phyloP scores from a whole-genome alignment of 2,329 filamentous ascomycete species.

The Fusarium stilboides region DNA sequence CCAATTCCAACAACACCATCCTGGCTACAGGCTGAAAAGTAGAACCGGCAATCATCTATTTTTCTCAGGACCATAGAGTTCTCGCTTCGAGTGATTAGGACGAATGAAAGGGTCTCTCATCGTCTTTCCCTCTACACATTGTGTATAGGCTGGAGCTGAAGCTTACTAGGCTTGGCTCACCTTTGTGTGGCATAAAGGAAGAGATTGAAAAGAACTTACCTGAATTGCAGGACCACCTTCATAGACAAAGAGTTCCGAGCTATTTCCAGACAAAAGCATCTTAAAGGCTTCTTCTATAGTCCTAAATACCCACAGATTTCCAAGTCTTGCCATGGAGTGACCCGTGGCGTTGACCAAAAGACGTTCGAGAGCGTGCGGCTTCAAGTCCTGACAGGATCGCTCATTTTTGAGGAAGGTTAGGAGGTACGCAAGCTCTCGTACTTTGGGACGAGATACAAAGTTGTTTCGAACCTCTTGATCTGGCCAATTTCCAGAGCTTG shows the following conservation, averaged over 20 bases:
- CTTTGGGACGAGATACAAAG: background rate
- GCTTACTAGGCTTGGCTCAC: background rate
- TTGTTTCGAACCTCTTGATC: too few relatives aligned
- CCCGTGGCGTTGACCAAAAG: constrained; percentile 4
- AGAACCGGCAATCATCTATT: background rate
- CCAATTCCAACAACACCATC: background rate
- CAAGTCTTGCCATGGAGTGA: background rate
- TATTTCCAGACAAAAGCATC: background rate
- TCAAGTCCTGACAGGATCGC: background rate
- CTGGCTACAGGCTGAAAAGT: background rate
- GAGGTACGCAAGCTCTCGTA: constrained; percentile 21
- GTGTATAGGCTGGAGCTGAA: too few relatives aligned
- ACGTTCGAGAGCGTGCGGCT: background rate
- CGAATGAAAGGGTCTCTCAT: too few relatives aligned
- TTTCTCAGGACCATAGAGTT: too few relatives aligned
- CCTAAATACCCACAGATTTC: background rate
- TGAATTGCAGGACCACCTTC: background rate
- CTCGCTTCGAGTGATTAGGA: too few relatives aligned
- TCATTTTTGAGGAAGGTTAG: background rate
- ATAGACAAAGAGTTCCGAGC: constrained; percentile 14
- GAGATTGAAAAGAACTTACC: constrained; percentile 6
- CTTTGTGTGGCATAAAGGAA: background rate
- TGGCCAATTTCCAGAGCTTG: background rate
- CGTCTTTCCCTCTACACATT: too few relatives aligned
- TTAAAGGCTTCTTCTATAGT: background rate